Evolutionary conservation across 345 rosid species (phyloP).

Genomic region (Euphorbia pulcherrima): DNA sequence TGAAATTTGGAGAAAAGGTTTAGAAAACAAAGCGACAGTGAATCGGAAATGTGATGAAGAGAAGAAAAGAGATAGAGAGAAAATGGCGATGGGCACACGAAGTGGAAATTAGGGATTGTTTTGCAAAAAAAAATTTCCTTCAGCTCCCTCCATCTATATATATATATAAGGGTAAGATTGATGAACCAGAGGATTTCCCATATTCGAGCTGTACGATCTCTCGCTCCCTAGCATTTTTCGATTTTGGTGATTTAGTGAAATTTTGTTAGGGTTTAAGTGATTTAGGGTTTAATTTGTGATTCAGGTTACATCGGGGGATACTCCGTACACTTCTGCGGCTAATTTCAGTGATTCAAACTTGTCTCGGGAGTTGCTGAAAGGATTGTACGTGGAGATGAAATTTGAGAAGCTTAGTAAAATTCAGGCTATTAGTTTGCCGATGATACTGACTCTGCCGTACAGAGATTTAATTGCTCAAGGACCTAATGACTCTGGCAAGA

Average conservation of each 20-base stretch:
- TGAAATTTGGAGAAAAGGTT: no score
- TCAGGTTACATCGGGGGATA: conserved; percentile 73
- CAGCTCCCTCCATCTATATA: no score
- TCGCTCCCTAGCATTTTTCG: neutral
- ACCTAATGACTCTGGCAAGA: conserved; percentile 93
- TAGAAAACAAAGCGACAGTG: no score
- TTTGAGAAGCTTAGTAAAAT: conserved; percentile 93
- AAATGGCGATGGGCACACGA: no score
- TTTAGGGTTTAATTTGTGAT: neutral
- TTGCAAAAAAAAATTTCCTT: no score
- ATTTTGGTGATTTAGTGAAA: neutral
- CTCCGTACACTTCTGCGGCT: conserved; percentile 75
- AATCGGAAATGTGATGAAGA: no score
- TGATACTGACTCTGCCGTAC: conserved; percentile 84
- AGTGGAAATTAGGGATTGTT: no score
- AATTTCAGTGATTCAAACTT: conserved; percentile 76
- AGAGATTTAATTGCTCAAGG: conserved; percentile 90
- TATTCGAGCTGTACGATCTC: conserved; percentile 60
- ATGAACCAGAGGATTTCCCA: conserved; percentile 81
- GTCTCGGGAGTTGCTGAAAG: conserved; percentile 75
- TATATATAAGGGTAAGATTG: no score
- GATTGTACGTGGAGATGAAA: conserved; percentile 85
- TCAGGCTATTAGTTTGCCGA: conserved; percentile 85
- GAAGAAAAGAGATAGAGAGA: no score
- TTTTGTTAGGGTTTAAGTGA: neutral